These are phyloP conservation scores for Conticribra weissflogii DNA, from an alignment of 108 stramenopile genomes.

Conservation along the genomic window DNA sequence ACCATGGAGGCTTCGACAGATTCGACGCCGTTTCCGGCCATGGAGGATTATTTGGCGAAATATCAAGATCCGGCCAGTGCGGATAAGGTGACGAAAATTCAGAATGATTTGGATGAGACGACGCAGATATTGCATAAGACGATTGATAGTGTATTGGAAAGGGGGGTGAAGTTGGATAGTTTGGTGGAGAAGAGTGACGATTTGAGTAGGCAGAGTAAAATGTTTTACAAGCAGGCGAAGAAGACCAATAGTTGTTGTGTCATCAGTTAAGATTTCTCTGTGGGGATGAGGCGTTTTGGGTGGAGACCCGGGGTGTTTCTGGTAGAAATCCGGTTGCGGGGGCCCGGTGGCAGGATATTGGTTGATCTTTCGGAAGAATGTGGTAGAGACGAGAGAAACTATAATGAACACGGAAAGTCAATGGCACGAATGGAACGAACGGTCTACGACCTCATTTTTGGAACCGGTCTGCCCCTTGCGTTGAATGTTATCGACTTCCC, in stretches of 20 bases:
- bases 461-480: too few relatives aligned
- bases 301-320: too few relatives aligned
- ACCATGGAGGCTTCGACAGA: constrained; percentile 59
- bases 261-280: constrained; percentile 86
- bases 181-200: constrained; percentile 97
- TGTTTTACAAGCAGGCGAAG: constrained; percentile 99
- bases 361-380: too few relatives aligned
- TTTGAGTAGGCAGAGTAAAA: constrained; percentile 95
- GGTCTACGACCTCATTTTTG: too few relatives aligned
- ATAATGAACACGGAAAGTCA: too few relatives aligned
- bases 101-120: constrained; percentile 98
- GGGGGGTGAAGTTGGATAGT: constrained; percentile 97
- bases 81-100: constrained; percentile 98
- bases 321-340: too few relatives aligned
- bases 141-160: constrained; percentile 96
- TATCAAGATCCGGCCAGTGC: constrained; percentile 94
- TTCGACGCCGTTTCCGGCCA: constrained; percentile 58
- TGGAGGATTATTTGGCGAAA: constrained; percentile 80
- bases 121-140: constrained; percentile 98
- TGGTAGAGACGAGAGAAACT: too few relatives aligned
- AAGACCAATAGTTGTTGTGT: constrained; percentile 99
- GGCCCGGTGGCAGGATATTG: too few relatives aligned
- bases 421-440: too few relatives aligned
- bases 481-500: too few relatives aligned
- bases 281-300: too few relatives aligned